A percentile compares a stretch with the other conserved stretches of the same genome.
phyloP scores from a whole-genome alignment of 805 yeast species.

The Candida odintsovae region DNA sequence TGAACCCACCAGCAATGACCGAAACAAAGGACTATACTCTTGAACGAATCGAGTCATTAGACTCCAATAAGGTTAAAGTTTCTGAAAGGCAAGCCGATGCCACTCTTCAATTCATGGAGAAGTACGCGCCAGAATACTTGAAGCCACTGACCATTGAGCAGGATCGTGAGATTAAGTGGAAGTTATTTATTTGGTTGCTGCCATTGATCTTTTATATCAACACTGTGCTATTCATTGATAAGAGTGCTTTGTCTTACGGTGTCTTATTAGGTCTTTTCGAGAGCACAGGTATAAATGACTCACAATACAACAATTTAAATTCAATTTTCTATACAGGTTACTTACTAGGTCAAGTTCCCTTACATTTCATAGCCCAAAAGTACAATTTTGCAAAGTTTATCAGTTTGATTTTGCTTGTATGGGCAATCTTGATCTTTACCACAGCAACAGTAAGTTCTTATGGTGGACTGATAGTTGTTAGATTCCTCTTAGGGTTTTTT shows the following conservation, averaged over 20 bases:
- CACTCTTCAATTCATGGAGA: too few species aligned
- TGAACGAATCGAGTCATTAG: too few species aligned
- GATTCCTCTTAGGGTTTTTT: constrained; percentile 48
- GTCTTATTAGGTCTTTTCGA: constrained; percentile 42
- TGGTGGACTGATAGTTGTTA: constrained; percentile 39
- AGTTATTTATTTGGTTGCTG: too few species aligned
- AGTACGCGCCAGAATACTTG: too few species aligned
- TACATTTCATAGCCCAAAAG: constrained; percentile 38
- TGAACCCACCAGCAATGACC: too few species aligned
- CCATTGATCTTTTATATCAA: too few species aligned
- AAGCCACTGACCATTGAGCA: too few species aligned
- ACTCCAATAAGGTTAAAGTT: too few species aligned
- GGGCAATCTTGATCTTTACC: constrained; percentile 43
- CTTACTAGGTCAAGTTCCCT: constrained; percentile 39
- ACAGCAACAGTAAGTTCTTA: constrained; percentile 40
- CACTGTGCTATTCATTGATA: constrained; percentile 43
- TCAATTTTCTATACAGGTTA: constrained; percentile 51
- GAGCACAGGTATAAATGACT: constrained; percentile 38
- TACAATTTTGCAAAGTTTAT: constrained; percentile 37
- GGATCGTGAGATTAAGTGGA: too few species aligned
- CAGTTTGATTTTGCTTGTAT: constrained; percentile 29
- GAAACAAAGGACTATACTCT: too few species aligned
- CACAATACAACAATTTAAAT: constrained; percentile 41
- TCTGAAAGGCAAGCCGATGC: too few species aligned
- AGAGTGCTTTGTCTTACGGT: constrained; percentile 44